Conservation (phyloP, 495 filamentous ascomycete genomes). For the Neurospora tetraspora region DNA sequence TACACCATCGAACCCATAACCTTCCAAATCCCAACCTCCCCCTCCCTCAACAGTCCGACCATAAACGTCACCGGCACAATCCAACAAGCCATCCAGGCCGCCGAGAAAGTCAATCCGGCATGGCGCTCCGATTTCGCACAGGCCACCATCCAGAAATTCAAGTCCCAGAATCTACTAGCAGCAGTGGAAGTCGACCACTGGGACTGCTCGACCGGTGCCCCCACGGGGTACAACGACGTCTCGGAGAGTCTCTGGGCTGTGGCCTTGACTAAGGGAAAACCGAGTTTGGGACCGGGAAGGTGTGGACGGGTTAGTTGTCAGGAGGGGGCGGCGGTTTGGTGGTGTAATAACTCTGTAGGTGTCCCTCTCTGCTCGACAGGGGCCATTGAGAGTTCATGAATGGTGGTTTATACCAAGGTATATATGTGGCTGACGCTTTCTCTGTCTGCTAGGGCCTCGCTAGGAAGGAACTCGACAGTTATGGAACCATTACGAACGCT, state of each 20-base stretch:
- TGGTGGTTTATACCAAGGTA: no score
- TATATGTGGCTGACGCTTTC: no score
- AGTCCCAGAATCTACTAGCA: neutral
- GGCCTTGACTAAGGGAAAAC: neutral
- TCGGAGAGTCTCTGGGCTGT: neutral
- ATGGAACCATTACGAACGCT: neutral
- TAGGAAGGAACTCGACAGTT: neutral
- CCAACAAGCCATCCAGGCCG: neutral
- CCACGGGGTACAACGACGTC: constrained; percentile 2
- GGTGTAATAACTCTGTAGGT: constrained; percentile 12
- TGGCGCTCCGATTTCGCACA: neutral
- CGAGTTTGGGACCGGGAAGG: constrained; percentile 5
- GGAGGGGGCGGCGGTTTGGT: constrained; percentile 4
- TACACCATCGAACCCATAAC: neutral
- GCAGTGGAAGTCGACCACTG: constrained; percentile 12
- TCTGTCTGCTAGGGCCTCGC: neutral
- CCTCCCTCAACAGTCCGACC: neutral
- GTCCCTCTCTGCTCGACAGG: no score
- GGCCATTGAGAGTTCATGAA: no score
- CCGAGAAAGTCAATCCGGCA: neutral
- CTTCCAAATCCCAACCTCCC: neutral
- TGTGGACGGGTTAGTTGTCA: constrained; percentile 16
- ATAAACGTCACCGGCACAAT: constrained; percentile 7
- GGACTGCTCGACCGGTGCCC: constrained; percentile 3
- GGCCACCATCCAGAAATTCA: neutral